Conservation (phyloP, 768 basidiomycete species). For the Suillus ampliporus region DNA sequence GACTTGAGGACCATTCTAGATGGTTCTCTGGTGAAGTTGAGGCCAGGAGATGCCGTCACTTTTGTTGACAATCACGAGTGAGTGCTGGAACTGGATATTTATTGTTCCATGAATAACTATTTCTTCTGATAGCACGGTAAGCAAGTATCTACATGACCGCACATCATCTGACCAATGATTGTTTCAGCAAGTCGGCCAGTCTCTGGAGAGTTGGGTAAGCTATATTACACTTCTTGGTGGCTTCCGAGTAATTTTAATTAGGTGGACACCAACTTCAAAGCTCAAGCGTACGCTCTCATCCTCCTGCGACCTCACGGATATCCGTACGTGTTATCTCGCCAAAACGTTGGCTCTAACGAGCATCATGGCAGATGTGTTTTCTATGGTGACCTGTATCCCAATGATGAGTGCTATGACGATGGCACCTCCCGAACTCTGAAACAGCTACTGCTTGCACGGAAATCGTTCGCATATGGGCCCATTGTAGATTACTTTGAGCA, state of each 20-base stretch:
- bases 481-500: conserved; percentile 63
- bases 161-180: conserved; percentile 6
- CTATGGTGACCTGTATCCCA: conserved; percentile 83
- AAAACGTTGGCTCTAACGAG: conserved; percentile 6
- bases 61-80: conserved; percentile 93
- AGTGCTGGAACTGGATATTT: conserved; percentile 30
- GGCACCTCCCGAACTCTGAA: conserved; percentile 55
- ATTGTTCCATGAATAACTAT: neutral
- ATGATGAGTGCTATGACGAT: conserved; percentile 67
- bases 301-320: conserved; percentile 71
- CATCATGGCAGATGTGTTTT: conserved; percentile 71
- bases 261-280: conserved; percentile 75
- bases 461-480: conserved; percentile 68
- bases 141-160: conserved; percentile 14
- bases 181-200: conserved; percentile 68
- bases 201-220: conserved; percentile 82
- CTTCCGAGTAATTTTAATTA: conserved; percentile 30
- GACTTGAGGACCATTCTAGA: conserved; percentile 80
- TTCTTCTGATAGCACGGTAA: conserved; percentile 61
- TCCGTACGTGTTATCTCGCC: conserved; percentile 57
- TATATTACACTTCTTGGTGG: conserved; percentile 1
- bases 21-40: conserved; percentile 65
- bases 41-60: conserved; percentile 84
- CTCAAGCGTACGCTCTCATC: conserved; percentile 83
- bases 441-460: conserved; percentile 64